phyloP scores from a whole-genome alignment of 1,284 basidiomycete genomes.

The Boletus holoroseus region DNA sequence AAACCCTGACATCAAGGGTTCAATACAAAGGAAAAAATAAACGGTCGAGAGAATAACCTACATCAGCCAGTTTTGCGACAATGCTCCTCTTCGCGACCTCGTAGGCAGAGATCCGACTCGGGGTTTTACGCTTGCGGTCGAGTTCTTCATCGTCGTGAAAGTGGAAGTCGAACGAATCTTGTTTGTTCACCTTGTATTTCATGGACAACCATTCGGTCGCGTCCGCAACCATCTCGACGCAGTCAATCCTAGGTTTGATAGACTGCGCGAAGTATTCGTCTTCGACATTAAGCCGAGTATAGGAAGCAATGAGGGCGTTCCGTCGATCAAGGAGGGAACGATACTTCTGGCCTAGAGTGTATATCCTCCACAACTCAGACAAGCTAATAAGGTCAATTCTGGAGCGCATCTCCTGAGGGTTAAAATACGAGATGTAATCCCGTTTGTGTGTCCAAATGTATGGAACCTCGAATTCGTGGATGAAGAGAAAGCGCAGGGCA shows the following conservation, averaged over 20 bases:
- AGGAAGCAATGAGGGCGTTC: constrained; percentile 58
- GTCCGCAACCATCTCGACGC: constrained; percentile 88
- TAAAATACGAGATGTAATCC: constrained; percentile 82
- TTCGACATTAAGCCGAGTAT: constrained; percentile 54
- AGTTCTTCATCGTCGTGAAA: constrained; percentile 65
- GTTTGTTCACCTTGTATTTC: constrained; percentile 77
- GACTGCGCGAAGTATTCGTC: constrained; percentile 73
- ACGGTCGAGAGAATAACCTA: constrained; percentile 32
- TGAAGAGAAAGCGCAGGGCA: constrained; percentile 80
- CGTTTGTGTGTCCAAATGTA: constrained; percentile 93
- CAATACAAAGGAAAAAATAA: constrained; percentile 9
- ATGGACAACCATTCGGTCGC: constrained; percentile 87
- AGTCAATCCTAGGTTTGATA: constrained; percentile 58
- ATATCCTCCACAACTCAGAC: constrained; percentile 85
- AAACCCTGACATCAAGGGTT: constrained; percentile 51
- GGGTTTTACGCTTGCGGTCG: constrained; percentile 73
- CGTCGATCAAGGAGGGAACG: constrained; percentile 77
- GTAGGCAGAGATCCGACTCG: constrained; percentile 82
- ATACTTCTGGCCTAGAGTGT: constrained; percentile 80
- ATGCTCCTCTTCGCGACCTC: constrained; percentile 80
- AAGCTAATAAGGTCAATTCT: constrained; percentile 68
- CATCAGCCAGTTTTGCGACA: constrained; percentile 71
- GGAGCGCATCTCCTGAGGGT: constrained; percentile 48
- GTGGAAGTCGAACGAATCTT: constrained; percentile 54
- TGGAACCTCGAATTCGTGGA: constrained; percentile 88